Evolutionary conservation across 208 protist species (phyloP).

Genomic region (Crithidia expoeki): DNA sequence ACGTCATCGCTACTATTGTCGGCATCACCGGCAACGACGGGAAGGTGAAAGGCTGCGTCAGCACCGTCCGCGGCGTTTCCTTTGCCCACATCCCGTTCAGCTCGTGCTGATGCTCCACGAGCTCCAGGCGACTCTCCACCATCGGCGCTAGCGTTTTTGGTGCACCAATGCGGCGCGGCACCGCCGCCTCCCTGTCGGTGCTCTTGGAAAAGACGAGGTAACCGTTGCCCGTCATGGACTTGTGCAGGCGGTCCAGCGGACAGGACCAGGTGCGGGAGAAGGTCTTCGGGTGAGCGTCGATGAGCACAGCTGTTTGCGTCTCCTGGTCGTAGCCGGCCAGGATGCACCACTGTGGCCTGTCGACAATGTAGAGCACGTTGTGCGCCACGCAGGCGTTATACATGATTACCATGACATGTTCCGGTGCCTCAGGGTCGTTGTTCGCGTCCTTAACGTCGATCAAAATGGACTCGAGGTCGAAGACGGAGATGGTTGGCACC

Average conservation of each 20-base stretch:
- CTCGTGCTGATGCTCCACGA: constrained; percentile 61
- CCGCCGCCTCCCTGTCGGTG: constrained; percentile 6
- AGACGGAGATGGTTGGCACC: constrained; percentile 88
- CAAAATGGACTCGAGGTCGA: constrained; percentile 86
- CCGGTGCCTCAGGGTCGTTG: constrained; percentile 66
- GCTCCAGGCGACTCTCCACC: constrained; percentile 65
- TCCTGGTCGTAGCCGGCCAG: constrained; percentile 88
- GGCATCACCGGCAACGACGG: constrained; percentile 71
- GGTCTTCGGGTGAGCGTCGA: constrained; percentile 86
- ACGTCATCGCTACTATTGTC: constrained; percentile 83
- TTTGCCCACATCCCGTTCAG: constrained; percentile 25
- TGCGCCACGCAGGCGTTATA: constrained; percentile 90
- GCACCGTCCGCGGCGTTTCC: neutral
- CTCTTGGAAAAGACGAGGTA: constrained; percentile 87
- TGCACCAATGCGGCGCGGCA: constrained; percentile 51
- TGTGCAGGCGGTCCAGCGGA: constrained; percentile 86
- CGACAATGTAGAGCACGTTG: constrained; percentile 84
- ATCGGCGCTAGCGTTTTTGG: constrained; percentile 55
- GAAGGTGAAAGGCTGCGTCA: constrained; percentile 59
- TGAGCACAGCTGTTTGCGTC: constrained; percentile 79
- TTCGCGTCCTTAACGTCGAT: constrained; percentile 78
- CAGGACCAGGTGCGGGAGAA: constrained; percentile 87
- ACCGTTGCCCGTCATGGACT: constrained; percentile 85
- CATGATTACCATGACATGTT: constrained; percentile 89
- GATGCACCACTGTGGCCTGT: constrained; percentile 83